phyloP scores from a whole-genome alignment of 148 eudicot species.

The Salicornia ramosissima region DNA sequence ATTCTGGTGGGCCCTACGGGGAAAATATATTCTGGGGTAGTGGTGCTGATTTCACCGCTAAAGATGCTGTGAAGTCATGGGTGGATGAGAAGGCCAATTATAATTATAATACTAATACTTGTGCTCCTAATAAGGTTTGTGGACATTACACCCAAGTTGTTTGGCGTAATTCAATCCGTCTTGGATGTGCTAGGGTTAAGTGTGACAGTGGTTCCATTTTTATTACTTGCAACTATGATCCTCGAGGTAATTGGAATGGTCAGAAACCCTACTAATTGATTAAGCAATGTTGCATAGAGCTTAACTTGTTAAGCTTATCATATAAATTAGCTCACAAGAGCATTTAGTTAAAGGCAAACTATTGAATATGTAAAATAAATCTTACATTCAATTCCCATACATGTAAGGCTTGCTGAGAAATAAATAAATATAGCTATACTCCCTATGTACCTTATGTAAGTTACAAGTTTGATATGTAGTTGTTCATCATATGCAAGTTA shows the following conservation, averaged over 20 bases:
- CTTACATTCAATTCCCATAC: no score
- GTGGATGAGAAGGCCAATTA: constrained; percentile 29
- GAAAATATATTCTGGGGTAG: constrained; percentile 33
- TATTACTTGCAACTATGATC: constrained; percentile 40
- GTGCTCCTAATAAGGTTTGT: constrained; percentile 26
- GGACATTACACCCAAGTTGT: constrained; percentile 52
- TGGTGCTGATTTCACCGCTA: constrained; percentile 10
- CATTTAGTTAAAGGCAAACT: no score
- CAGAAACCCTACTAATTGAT: constrained; percentile 34
- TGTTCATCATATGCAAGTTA: no score
- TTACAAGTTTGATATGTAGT: no score
- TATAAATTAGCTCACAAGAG: no score
- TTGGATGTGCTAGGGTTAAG: constrained; percentile 46
- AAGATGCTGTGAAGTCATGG: constrained; percentile 27
- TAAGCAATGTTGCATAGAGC: no score
- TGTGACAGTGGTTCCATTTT: constrained; percentile 35
- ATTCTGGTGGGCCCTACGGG: constrained; percentile 33
- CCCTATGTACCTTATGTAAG: no score
- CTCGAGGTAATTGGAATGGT: constrained; percentile 34
- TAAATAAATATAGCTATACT: no score
- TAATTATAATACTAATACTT: constrained; percentile 29
- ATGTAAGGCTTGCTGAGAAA: no score
- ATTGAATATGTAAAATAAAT: no score
- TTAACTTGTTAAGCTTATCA: no score
- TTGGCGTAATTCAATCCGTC: constrained; percentile 33